Conservation (phyloP, 345 rosid genomes). For the Populus pruinosa region DNA sequence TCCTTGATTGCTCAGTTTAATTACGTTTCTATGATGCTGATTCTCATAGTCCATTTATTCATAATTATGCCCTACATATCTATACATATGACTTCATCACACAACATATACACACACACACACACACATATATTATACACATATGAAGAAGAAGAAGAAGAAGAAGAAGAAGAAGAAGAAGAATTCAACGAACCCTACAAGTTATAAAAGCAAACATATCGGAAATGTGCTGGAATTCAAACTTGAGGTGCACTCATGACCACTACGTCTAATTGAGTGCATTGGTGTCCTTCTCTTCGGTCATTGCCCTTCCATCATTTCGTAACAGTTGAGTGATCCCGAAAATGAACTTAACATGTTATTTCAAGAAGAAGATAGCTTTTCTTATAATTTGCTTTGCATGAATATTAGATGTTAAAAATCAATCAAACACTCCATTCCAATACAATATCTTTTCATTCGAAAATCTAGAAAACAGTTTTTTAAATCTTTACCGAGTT, state of each 20-base stretch:
- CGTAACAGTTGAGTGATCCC: background rate
- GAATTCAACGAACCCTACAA: background rate
- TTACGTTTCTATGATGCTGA: background rate
- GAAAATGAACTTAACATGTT: background rate
- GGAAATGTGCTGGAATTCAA: slow-evolving; percentile 36
- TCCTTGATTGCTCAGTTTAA: background rate
- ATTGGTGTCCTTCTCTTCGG: background rate
- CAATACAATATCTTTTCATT: no score
- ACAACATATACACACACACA: no score
- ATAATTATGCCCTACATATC: background rate
- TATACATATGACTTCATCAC: no score
- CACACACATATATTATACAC: no score
- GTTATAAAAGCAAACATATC: background rate
- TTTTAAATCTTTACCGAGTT: no score
- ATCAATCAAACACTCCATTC: no score
- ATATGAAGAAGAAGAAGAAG: background rate
- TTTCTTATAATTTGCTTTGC: background rate
- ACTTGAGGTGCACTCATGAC: slow-evolving; percentile 35
- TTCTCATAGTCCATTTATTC: background rate
- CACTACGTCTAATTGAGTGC: slow-evolving; percentile 16
- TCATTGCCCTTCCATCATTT: background rate
- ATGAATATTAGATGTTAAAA: no score
- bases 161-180: background rate
- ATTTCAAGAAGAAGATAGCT: background rate
- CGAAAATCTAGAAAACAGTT: no score